Evolutionary conservation across 495 filamentous ascomycete species (phyloP), one percentile per base, ranked within the genome.

Genomic region (Aspergillus haitiensis): DNA sequence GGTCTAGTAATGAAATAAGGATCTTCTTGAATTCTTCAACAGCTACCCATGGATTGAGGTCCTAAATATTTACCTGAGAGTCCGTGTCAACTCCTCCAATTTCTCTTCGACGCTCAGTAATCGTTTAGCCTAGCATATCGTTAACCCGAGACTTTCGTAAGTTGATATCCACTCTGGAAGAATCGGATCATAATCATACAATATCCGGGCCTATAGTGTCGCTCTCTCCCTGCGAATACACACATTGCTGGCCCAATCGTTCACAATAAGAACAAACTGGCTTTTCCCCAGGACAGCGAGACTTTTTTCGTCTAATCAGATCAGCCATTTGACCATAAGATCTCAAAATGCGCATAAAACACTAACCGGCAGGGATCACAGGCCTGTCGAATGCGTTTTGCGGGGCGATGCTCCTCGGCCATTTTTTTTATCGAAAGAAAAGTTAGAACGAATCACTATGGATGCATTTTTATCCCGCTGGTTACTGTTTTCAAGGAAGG

Each of bases 281-380:
- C 52, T 71, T 75, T 55, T 78, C 75, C 9, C 76, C 76, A 0
- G 75, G 74, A 55, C 76, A 78, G 36, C 73, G 68, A 18, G 75
- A 72, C 59, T 78, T 78, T 59, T 78, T 77, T 15, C 75, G 66
- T 27, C 75, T 78, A 37, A n/a, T 46, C 12, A 21, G 16, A 52
- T 44, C 21, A 48, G 31, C 15, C 39, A 16, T 13, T 37, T 36
- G n/a, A 8, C 45, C 33, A 53, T 50, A 50, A 31, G 31, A 53
- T 40, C 27, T 5, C 21, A 40, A n/a, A 37, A 36, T 12, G 36
- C 2, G 7, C 35, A 9, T 12, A 39, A 13, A 51, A 7, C 7
- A 60, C 12, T 58, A 27, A 78, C 75, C 75, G 71, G 59, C 74
- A 78, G n/a, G 72, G 67, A 47, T 75, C 74, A 61, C 75, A 78